Conservation (phyloP, 1,284 basidiomycete genomes). For the Trametes pubescens region DNA sequence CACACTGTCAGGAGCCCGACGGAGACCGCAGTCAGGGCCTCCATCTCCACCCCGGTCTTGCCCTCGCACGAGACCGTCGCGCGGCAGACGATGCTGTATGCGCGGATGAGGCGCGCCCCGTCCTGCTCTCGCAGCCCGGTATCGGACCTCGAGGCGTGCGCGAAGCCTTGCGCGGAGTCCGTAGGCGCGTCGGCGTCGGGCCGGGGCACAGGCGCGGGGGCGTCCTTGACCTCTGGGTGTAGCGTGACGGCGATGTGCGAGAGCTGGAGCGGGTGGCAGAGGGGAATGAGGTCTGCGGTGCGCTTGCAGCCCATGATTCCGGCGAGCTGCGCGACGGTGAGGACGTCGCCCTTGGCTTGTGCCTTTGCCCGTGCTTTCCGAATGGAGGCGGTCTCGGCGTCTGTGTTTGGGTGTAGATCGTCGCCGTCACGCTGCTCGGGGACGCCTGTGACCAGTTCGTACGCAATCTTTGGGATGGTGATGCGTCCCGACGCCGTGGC, state of each 20-base stretch:
- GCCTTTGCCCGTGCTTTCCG: conserved; percentile 49
- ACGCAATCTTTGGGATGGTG: conserved; percentile 70
- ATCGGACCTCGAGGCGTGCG: conserved; percentile 30
- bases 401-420: conserved; percentile 34
- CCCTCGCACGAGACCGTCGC: conserved; percentile 80
- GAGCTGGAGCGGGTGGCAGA: conserved; percentile 84
- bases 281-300: conserved; percentile 83
- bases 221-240: conserved; percentile 47
- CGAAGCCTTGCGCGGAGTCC: conserved; percentile 10
- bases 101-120: conserved; percentile 13
- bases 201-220: conserved; percentile 18
- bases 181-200: conserved; percentile 26
- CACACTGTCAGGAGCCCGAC: conserved; percentile 85
- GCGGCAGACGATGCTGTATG: conserved; percentile 66
- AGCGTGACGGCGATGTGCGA: conserved; percentile 74
- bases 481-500: conserved; percentile 86
- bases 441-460: conserved; percentile 61
- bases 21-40: conserved; percentile 86
- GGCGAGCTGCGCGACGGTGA: conserved; percentile 83
- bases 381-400: conserved; percentile 24
- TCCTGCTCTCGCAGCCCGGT: conserved; percentile 27
- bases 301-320: conserved; percentile 89
- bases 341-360: conserved; percentile 74
- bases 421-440: conserved; percentile 21
- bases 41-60: conserved; percentile 93